Evolutionary conservation across 1,284 basidiomycete species (phyloP), one percentile per base, ranked within the genome.

Genomic region (Rugosomyces carneus): DNA sequence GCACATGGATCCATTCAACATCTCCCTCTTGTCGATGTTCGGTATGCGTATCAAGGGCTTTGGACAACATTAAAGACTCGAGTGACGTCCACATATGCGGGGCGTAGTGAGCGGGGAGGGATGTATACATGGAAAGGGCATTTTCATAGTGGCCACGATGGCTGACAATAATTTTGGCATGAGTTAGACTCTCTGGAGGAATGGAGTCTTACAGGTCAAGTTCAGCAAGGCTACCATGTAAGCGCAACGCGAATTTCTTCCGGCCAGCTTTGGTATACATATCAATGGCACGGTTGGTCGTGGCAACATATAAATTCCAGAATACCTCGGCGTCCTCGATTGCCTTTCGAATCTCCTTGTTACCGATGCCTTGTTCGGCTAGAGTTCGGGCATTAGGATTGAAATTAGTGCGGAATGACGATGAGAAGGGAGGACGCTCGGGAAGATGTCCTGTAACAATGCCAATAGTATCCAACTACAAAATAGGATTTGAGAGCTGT

Each of bases 201-300:
- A 29, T 29, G 13, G 10, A 40, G 31, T 69, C 87, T 56, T 68
- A 93, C 90, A 86, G 64, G 55, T 96, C 89, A 16, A 98, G 76
- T 6, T 87, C 87, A 0, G 93, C 93, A 2, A 97, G 71, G 56
- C 78, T 82, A 1, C 84, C 86, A 57, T 92, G 89, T 37, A 96
- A 67, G 57, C 87, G 86, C 35, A 94, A 66, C 1, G 89, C 88
- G 56, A 89, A 91, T 57, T 94, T 88, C 40, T 83, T 76, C 40
- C 93, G 79, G 3, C 84, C 84, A 11, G 87, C 83, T 48, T 80
- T 82, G 36, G 81, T 82, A 57, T 92, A 96, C 48, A 87, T 75
- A 37, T 89, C 81, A 39, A 95, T 85, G 6, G 89, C 84, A 39
- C 84, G 81, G 57, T 89, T 88, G 1, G 89, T 91, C 26, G 85